Conservation (phyloP, 192 early-diverging fungal genomes). For the Lobosporangium transversale region DNA sequence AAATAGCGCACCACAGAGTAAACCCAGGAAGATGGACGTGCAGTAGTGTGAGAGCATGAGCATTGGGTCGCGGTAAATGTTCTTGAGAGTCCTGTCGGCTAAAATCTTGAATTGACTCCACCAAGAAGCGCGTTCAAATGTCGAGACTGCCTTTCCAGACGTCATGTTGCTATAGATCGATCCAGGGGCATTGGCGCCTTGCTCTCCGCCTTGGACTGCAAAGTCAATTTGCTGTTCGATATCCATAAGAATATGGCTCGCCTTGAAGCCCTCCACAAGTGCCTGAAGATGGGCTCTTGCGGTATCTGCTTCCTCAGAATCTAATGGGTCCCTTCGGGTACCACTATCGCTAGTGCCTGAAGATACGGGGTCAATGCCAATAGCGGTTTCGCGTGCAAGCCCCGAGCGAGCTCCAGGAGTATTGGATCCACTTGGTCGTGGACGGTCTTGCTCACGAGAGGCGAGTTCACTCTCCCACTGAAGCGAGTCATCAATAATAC, state of each 20-base stretch:
- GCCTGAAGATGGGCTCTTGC: conserved; percentile 29
- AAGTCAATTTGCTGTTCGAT: conserved; percentile 41
- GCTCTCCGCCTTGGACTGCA: conserved; percentile 20
- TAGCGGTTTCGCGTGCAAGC: conserved; percentile 15
- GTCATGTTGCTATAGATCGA: conserved; percentile 22
- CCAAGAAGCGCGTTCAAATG: conserved; percentile 63
- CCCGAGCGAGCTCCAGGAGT: not conserved
- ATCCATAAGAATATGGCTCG: conserved; percentile 27
- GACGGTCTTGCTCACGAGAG: conserved; percentile 33
- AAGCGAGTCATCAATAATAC: conserved; percentile 36
- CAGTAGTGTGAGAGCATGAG: conserved; percentile 33
- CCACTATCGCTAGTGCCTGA: conserved; percentile 25
- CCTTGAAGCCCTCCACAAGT: conserved; percentile 54
- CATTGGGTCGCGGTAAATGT: conserved; percentile 64
- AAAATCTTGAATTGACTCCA: conserved; percentile 79
- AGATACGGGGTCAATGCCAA: conserved; percentile 39
- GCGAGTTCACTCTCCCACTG: conserved; percentile 48
- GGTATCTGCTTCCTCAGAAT: not conserved
- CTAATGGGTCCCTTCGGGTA: conserved; percentile 11
- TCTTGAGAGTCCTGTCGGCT: conserved; percentile 79
- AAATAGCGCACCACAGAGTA: conserved; percentile 66
- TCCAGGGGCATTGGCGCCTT: not conserved
- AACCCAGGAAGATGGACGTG: conserved; percentile 40
- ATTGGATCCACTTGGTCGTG: conserved; percentile 3
- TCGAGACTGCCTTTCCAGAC: conserved; percentile 35